Percentiles rank a stretch among this genome's conserved stretches.
These are phyloP conservation scores for Rugonectria rugulosa DNA, from an alignment of 2,329 filamentous ascomycete species.

Conservation along the genomic window DNA sequence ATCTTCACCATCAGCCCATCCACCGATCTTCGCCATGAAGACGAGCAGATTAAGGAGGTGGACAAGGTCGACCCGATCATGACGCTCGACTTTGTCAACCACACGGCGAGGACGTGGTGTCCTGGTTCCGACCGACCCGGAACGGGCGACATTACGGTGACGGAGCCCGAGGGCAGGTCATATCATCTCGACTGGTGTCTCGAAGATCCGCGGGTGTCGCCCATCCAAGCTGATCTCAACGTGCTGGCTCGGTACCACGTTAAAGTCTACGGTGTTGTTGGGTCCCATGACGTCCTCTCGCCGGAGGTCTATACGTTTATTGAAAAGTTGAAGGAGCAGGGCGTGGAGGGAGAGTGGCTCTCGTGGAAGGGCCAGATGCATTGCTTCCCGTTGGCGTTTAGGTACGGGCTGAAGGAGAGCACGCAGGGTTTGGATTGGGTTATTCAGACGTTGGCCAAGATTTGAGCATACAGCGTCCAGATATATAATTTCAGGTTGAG, in stretches of 20 bases:
- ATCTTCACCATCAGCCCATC: constrained; percentile 53
- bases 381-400: constrained; percentile 60
- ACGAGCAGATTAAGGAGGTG: constrained; percentile 23
- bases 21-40: constrained; percentile 43
- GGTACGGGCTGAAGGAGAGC: constrained; percentile 57
- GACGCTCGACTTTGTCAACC: constrained; percentile 26
- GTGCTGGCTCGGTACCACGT: constrained; percentile 44
- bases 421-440: constrained; percentile 36
- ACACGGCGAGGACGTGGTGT: constrained; percentile 38
- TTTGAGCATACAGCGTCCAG: no score
- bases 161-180: rapidly evolving
- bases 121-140: constrained; percentile 9
- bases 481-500: no score
- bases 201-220: constrained; percentile 56
- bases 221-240: constrained; percentile 53
- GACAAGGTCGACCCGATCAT: constrained; percentile 38
- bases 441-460: background rate
- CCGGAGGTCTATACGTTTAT: constrained; percentile 60
- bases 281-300: constrained; percentile 59
- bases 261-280: constrained; percentile 59
- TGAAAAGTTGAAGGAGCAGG: constrained; percentile 51
- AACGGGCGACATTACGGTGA: background rate
- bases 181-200: constrained; percentile 27
- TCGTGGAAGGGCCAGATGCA: constrained; percentile 69
- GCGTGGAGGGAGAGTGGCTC: constrained; percentile 61